phyloP scores from a whole-genome alignment of 139 green algal species.

The Monoraphidium neglectum region DNA sequence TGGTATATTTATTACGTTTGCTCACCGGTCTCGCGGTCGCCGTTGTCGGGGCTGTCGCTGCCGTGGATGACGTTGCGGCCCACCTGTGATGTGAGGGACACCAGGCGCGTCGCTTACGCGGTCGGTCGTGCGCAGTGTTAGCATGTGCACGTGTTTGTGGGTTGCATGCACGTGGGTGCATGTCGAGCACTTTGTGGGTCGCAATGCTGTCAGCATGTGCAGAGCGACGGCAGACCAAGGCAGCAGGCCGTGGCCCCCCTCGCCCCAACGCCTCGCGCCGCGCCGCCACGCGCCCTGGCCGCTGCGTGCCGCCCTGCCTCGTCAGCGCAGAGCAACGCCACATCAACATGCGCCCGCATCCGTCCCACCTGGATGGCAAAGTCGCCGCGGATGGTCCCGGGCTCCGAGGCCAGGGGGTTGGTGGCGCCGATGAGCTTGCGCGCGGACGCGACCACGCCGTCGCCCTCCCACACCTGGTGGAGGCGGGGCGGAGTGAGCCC shows the following conservation, averaged over 20 bases:
- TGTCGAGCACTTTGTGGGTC: background rate
- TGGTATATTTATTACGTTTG: too few relatives aligned
- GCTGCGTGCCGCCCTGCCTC: conserved; percentile 8
- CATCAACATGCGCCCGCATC: background rate
- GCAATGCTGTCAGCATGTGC: background rate
- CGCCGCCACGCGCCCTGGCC: too few relatives aligned
- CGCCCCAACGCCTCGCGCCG: too few relatives aligned
- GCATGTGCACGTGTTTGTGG: background rate
- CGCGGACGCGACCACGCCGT: conserved; percentile 89
- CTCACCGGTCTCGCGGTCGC: conserved; percentile 85
- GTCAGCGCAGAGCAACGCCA: background rate
- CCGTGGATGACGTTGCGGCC: conserved; percentile 97
- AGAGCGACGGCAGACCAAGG: too few relatives aligned
- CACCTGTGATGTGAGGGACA: conserved; percentile 53
- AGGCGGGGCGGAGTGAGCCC: too few relatives aligned
- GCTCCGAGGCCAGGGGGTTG: conserved; percentile 91
- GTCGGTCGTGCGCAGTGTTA: background rate
- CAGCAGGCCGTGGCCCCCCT: too few relatives aligned
- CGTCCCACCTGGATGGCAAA: conserved; percentile 77
- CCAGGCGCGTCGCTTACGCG: background rate
- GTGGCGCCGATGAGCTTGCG: conserved; percentile 95
- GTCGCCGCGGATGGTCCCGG: conserved; percentile 95
- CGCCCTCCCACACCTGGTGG: conserved; percentile 91
- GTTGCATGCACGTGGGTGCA: background rate
- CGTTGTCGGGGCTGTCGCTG: conserved; percentile 89